Evolutionary conservation across 371 early-diverging fungal genomes (phyloP), one percentile per base, ranked within the genome.

Genomic region (Globomyces sp.): DNA sequence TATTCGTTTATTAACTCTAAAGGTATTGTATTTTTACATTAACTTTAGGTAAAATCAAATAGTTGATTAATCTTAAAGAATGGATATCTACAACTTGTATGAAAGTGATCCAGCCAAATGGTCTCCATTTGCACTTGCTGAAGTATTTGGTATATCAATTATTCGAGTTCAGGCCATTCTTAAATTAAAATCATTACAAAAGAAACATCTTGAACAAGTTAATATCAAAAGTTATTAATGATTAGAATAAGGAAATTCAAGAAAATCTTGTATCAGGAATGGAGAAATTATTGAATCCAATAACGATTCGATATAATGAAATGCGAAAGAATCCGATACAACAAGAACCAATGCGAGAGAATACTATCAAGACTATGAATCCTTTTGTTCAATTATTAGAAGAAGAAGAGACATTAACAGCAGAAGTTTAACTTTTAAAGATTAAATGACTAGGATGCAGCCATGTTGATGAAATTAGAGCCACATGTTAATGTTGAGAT

Each of bases 131-230:
- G 72, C 84, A 48, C 82, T 95, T 58, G 94, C 91, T 11, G 83
- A 79, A 9, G 80, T 85, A 57, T 90, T 80, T 74, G 75, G 77
- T n/a, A 68, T 95, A 5, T 91, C 95, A 10, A 86, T 95, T 70
- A 88, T 86, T 66, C 86, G 97, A 55, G 86, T 91, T 4, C 89
- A 93, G 76, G 97, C 94, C n/a, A 87, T 96, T 61, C 75, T 96
- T 62, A 85, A 88, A 60, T 78, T 95, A 60, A 95, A 95, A 77
- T 85, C 88, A 4, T 71, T 86, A 41, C 93, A 92, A 75, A 80
- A 85, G 68, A 81, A 89, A 48, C 88, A 74, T 81, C 37, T 71
- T 74, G 49, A 77, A 86, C 24, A 24, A 24, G 24, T 24, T 24
- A 24, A 24, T 24, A 24, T 24, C 24, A 24, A 24, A 24, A 0